A percentile compares a stretch with the other conserved stretches of the same genome.
Evolutionary conservation across 331 rosid genomes (phyloP).

Genomic region (Malus hybrid): DNA sequence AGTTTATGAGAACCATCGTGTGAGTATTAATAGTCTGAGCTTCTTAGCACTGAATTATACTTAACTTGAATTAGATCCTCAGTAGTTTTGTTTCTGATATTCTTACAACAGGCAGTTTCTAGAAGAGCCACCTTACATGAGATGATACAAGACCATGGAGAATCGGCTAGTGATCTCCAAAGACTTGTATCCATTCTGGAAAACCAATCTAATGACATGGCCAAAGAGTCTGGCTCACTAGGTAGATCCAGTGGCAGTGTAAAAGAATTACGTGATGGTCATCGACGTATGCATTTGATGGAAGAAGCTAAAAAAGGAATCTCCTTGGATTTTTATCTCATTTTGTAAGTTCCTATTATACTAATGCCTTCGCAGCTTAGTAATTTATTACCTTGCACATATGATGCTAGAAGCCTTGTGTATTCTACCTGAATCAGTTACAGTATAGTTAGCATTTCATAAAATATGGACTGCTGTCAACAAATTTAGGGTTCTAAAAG

Average conservation of each 20-base stretch:
- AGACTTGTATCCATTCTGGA: conserved; percentile 50
- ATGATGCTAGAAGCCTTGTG: not conserved
- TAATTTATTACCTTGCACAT: not conserved
- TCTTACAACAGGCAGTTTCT: conserved; percentile 62
- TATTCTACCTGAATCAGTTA: not conserved
- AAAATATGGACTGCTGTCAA: not conserved
- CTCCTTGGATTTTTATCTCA: conserved; percentile 70
- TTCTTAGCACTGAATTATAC: not conserved
- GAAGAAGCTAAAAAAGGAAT: conserved; percentile 61
- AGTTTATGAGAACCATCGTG: not conserved
- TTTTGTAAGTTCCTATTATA: conserved; percentile 57
- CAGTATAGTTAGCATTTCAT: not conserved
- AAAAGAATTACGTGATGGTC: conserved; percentile 65
- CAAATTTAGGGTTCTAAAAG: not conserved
- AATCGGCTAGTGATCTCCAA: conserved; percentile 67
- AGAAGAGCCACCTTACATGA: conserved; percentile 87
- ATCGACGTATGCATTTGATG: conserved; percentile 34
- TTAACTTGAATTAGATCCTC: not conserved
- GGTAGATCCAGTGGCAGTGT: conserved; percentile 40
- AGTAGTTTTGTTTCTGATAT: conserved; percentile 6
- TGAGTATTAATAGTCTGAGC: too few relatives aligned
- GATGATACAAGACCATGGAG: conserved; percentile 70
- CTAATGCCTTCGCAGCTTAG: not conserved
- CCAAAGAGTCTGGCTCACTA: conserved; percentile 31
- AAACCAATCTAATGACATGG: conserved; percentile 51